These are phyloP conservation scores for Gossypium lobatum DNA, from an alignment of 441 rosid species.

Conservation along the genomic window DNA sequence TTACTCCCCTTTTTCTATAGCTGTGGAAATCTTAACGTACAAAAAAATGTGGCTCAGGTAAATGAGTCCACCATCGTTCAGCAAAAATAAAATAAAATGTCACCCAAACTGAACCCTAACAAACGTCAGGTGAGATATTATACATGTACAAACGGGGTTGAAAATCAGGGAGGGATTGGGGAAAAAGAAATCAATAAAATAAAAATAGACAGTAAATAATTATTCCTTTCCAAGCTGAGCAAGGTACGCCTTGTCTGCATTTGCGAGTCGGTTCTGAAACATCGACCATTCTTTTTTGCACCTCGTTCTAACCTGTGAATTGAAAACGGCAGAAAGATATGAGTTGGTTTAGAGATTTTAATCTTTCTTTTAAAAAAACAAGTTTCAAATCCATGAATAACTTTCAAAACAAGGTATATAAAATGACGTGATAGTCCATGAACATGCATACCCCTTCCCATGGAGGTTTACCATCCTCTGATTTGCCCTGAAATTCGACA, in stretches of 20 bases:
- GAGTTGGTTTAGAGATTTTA: background rate
- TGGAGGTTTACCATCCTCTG: slow-evolving; percentile 54
- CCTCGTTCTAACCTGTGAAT: slow-evolving; percentile 53
- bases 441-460: slow-evolving; percentile 59
- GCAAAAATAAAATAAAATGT: background rate
- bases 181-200: background rate
- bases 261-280: slow-evolving; percentile 49
- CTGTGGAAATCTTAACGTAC: slow-evolving; percentile 15
- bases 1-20: background rate
- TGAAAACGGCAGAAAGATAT: background rate
- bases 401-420: background rate
- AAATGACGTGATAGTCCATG: background rate
- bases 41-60: slow-evolving; percentile 18
- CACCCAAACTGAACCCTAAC: background rate
- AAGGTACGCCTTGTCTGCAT: slow-evolving; percentile 48
- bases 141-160: slow-evolving; percentile 25
- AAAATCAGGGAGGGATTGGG: background rate
- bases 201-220: background rate
- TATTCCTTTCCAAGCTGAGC: slow-evolving; percentile 29
- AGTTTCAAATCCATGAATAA: background rate
- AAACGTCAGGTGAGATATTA: slow-evolving; percentile 1
- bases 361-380: background rate
- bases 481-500: slow-evolving; percentile 41
- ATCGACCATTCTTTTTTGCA: slow-evolving; percentile 64
- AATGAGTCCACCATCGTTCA: slow-evolving; percentile 15